Percentiles rank a stretch among this genome's conserved stretches.
Conservation (phyloP, 345 rosid species). For the Populus deltoides region DNA sequence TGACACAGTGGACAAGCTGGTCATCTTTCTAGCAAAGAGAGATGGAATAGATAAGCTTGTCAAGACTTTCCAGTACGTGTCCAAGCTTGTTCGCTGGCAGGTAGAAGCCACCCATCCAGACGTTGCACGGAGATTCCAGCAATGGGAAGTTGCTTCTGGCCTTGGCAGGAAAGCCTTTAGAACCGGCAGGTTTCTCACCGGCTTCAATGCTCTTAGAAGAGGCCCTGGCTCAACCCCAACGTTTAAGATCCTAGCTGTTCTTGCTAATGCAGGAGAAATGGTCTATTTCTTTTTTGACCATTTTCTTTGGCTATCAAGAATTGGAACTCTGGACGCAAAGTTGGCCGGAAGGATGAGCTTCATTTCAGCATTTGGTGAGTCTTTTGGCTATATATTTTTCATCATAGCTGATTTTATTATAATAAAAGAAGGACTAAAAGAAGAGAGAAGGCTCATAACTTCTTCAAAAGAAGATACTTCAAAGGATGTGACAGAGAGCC, state of each 20-base stretch:
- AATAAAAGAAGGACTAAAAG: conserved; percentile 47
- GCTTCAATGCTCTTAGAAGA: conserved; percentile 75
- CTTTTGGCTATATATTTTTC: conserved; percentile 90
- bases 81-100: conserved; percentile 87
- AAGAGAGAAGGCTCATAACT: conserved; percentile 48
- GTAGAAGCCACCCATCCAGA: conserved; percentile 51
- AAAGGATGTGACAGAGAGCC: conserved; percentile 31
- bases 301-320: conserved; percentile 87
- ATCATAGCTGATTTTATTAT: conserved; percentile 58
- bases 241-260: conserved; percentile 49
- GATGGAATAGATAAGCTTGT: conserved; percentile 99
- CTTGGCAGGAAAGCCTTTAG: conserved; percentile 93
- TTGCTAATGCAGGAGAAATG: conserved; percentile 94
- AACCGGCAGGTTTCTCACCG: conserved; percentile 87
- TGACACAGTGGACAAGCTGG: conserved; percentile 86
- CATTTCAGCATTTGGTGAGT: conserved; percentile 92
- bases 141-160: conserved; percentile 93
- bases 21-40: conserved; percentile 83
- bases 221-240: conserved; percentile 55
- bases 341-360: conserved; percentile 81
- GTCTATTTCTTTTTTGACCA: conserved; percentile 95
- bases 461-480: conserved; percentile 15
- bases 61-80: conserved; percentile 92
- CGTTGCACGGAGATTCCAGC: conserved; percentile 61
- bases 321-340: conserved; percentile 66